Conservation (phyloP, 2,329 filamentous ascomycete species). For the Colletotrichum euphorbiae region DNA sequence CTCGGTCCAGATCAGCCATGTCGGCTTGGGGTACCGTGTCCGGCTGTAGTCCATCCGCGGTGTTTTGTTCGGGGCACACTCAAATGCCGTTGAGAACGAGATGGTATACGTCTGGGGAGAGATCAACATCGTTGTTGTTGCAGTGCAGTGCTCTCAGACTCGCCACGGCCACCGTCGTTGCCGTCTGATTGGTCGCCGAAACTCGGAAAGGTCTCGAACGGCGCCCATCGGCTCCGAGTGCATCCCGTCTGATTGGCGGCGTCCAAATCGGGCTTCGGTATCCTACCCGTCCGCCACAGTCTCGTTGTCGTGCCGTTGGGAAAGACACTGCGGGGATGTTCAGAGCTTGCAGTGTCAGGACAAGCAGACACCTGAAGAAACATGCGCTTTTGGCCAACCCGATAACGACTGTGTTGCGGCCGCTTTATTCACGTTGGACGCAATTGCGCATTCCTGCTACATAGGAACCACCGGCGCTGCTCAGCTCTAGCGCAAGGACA, state of each 20-base stretch:
- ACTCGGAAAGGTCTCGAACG: not conserved
- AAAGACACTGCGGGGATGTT: not conserved
- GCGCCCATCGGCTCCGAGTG: not conserved
- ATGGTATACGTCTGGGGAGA: not conserved
- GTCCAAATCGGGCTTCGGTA: not conserved
- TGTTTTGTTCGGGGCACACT: not conserved
- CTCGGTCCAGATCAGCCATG: conserved; percentile 2
- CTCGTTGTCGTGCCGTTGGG: not conserved
- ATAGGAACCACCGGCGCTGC: not conserved
- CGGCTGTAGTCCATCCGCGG: not conserved
- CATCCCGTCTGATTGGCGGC: not conserved
- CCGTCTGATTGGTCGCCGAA: not conserved
- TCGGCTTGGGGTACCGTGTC: conserved; percentile 3
- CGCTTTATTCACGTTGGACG: conserved; percentile 1
- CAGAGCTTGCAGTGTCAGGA: conserved; percentile 4
- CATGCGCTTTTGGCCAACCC: not conserved
- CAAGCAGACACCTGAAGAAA: conserved; percentile 18
- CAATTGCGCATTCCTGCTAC: conserved; percentile 15
- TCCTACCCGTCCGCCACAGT: not conserved
- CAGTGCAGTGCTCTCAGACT: conserved; percentile 8
- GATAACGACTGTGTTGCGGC: not conserved
- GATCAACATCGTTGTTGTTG: conserved; percentile 10
- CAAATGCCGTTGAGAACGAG: too few relatives aligned
- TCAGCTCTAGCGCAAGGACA: conserved; percentile 34
- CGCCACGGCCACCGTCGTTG: not conserved